Percentiles rank a stretch among this genome's conserved stretches.
Evolutionary conservation across 2,329 filamentous ascomycete genomes (phyloP).

Genomic region (Parasarocladium wereldwijsianum): DNA sequence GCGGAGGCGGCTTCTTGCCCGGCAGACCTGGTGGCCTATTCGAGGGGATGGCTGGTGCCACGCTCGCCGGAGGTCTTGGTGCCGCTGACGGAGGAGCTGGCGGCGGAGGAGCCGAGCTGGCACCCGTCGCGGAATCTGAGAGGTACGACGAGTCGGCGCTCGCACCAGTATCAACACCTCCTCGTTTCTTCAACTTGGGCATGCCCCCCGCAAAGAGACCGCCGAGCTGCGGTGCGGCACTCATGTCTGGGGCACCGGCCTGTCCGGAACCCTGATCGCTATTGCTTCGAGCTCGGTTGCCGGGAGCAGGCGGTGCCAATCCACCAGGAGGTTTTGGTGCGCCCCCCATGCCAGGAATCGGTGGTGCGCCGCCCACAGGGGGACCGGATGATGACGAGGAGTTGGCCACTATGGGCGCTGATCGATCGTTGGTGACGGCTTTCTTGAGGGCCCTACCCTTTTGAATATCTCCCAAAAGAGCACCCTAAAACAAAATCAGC

Average conservation of each 20-base stretch:
- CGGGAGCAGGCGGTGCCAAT: conserved; percentile 57
- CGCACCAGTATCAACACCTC: conserved; percentile 57
- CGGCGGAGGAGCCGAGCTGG: conserved; percentile 22
- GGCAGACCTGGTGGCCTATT: conserved; percentile 2
- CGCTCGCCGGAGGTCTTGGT: conserved; percentile 43
- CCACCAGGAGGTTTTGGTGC: conserved; percentile 39
- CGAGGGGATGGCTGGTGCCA: conserved; percentile 41
- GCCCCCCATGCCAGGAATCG: conserved; percentile 50
- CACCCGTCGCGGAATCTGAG: conserved; percentile 52
- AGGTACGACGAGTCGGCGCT: conserved; percentile 52
- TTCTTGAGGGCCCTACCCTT: conserved; percentile 75
- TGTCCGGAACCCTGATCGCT: conserved; percentile 53
- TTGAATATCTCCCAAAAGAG: conserved; percentile 73
- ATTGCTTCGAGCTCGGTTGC: conserved; percentile 64
- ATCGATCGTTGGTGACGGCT: conserved; percentile 81
- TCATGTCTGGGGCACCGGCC: conserved; percentile 24
- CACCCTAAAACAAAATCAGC: conserved; percentile 51
- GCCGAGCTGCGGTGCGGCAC: conserved; percentile 63
- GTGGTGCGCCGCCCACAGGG: conserved; percentile 61
- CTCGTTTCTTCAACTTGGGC: conserved; percentile 86
- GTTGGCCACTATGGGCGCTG: conserved; percentile 50
- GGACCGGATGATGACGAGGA: conserved; percentile 29
- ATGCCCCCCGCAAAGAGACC: conserved; percentile 90
- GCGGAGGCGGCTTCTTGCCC: conserved; percentile 50
- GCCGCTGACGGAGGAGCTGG: conserved; percentile 40